A percentile compares a stretch with the other conserved stretches of the same genome.
phyloP scores from a whole-genome alignment of 345 rosid genomes.

The Salix purpurea region DNA sequence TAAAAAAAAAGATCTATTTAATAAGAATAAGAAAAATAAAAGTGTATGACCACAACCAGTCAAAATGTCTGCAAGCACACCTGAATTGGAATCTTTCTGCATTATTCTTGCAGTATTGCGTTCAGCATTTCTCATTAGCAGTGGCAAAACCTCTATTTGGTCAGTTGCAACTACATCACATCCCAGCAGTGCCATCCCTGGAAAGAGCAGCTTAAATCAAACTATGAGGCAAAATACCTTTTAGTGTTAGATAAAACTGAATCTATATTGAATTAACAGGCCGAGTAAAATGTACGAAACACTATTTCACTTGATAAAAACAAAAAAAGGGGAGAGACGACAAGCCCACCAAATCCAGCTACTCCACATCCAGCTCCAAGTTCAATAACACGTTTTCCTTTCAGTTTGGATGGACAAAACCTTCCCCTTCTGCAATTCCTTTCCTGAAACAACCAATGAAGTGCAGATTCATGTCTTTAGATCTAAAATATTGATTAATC shows the following conservation, averaged over 20 bases:
- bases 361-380: conserved; percentile 98
- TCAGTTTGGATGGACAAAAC: conserved; percentile 72
- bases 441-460: conserved; percentile 44
- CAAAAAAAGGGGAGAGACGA: neutral
- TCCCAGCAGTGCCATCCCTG: conserved; percentile 92
- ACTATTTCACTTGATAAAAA: neutral
- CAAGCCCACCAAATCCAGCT: conserved; percentile 83
- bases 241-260: neutral
- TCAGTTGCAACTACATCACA: conserved; percentile 83
- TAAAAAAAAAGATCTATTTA: no score
- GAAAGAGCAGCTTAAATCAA: conserved; percentile 17
- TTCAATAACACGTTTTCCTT: conserved; percentile 85
- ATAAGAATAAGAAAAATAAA: neutral
- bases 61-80: conserved; percentile 20
- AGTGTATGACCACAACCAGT: neutral
- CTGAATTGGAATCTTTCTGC: conserved; percentile 69
- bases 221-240: neutral
- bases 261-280: conserved; percentile 7
- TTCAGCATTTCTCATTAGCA: conserved; percentile 72
- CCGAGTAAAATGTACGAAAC: neutral
- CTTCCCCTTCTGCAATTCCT: conserved; percentile 84
- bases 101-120: conserved; percentile 67
- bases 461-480: neutral
- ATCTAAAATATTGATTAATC: neutral
- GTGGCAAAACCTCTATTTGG: conserved; percentile 71